phyloP scores from a whole-genome alignment of 176 grass and related monocot genomes.

The Saccharum spontaneum region DNA sequence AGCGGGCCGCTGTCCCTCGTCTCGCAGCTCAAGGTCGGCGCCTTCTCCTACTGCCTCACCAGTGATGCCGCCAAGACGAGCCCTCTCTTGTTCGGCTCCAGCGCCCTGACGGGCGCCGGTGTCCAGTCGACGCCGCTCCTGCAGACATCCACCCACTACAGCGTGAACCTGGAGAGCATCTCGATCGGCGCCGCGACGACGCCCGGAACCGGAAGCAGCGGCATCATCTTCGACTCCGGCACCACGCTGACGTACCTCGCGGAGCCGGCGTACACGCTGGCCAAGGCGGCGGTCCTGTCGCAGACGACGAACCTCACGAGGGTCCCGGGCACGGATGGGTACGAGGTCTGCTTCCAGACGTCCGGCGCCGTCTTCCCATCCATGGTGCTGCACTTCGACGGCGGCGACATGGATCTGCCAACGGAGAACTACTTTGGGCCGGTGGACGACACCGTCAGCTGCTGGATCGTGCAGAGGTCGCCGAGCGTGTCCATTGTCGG shows the following conservation, averaged over 20 bases:
- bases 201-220: not conserved
- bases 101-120: not conserved
- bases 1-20: not conserved
- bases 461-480: not conserved
- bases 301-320: not conserved
- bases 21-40: not conserved
- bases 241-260: conserved; percentile 18
- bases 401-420: not conserved
- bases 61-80: not conserved
- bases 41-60: not conserved
- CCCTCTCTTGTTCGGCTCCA: not conserved
- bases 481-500: not conserved
- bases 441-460: not conserved
- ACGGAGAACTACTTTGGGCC: not conserved
- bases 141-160: not conserved
- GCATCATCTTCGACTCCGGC: conserved; percentile 26
- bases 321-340: not conserved
- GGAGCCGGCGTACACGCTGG: conserved; percentile 1
- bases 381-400: not conserved
- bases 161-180: not conserved
- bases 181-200: not conserved
- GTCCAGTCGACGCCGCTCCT: not conserved
- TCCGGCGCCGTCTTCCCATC: not conserved
- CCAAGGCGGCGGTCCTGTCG: not conserved
- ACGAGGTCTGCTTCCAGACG: not conserved